Evolutionary conservation across 228 moss, liverwort and hornwort species (phyloP).

Genomic region (Sphagnum magellanicum): DNA sequence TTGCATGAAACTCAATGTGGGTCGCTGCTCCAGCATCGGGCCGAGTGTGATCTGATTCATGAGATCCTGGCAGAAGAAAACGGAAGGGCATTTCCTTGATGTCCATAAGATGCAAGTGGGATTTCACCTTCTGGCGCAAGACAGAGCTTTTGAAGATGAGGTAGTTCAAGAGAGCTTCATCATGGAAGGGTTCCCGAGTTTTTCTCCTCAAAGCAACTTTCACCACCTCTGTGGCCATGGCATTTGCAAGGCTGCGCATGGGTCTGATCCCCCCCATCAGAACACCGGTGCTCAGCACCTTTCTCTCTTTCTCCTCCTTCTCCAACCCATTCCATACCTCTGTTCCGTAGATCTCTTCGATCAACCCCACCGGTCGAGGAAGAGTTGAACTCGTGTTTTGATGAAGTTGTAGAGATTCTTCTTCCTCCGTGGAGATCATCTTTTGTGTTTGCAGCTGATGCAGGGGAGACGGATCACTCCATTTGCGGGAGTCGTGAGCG

Average conservation of each 20-base stretch:
- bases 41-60: too few relatives aligned
- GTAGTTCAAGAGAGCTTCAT: slow-evolving; percentile 46
- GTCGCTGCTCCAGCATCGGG: too few relatives aligned
- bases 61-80: slow-evolving; percentile 21
- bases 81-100: slow-evolving; percentile 32
- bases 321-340: slow-evolving; percentile 52
- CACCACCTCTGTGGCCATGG: slow-evolving; percentile 78
- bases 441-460: neutral
- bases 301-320: slow-evolving; percentile 37
- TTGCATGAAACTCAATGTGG: too few relatives aligned
- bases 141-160: slow-evolving; percentile 65
- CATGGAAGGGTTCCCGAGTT: slow-evolving; percentile 36
- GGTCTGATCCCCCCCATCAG: slow-evolving; percentile 58
- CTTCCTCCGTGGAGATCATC: neutral
- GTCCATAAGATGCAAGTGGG: slow-evolving; percentile 48
- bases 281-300: slow-evolving; percentile 45
- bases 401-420: neutral
- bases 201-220: slow-evolving; percentile 60
- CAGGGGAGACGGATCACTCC: too few relatives aligned
- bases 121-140: slow-evolving; percentile 48
- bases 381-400: neutral
- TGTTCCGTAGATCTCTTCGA: slow-evolving; percentile 56
- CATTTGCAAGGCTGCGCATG: slow-evolving; percentile 44
- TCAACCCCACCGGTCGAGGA: slow-evolving; percentile 11
- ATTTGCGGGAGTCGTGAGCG: neutral